Conservation (phyloP, 805 yeast genomes). For the Candida sakaeoensis region DNA sequence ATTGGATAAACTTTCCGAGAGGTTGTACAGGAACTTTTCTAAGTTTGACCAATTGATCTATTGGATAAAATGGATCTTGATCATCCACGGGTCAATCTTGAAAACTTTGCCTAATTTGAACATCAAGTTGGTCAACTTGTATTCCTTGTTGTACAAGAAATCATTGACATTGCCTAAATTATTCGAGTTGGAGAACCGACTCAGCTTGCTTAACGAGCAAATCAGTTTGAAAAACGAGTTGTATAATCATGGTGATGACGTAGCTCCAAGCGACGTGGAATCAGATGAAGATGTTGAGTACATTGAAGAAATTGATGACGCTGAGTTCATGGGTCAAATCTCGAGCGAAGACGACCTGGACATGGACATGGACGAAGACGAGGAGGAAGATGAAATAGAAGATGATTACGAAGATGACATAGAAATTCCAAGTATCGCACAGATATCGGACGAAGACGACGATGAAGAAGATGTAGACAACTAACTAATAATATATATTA, state of each 20-base stretch:
- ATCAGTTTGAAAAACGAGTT: slow-evolving; percentile 40
- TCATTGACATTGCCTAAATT: slow-evolving; percentile 47
- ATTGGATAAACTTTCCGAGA: slow-evolving; percentile 50
- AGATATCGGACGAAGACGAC: slow-evolving; percentile 13
- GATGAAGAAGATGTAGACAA: slow-evolving; percentile 20
- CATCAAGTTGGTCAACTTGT: slow-evolving; percentile 41
- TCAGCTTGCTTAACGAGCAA: slow-evolving; percentile 45
- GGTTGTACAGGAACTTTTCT: slow-evolving; percentile 47
- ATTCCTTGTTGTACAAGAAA: slow-evolving; percentile 45
- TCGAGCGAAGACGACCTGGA: slow-evolving; percentile 4
- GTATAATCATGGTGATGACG: slow-evolving; percentile 19
- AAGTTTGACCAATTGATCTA: slow-evolving; percentile 48
- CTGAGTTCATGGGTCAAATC: slow-evolving; percentile 18
- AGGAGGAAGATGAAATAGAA: slow-evolving; percentile 10
- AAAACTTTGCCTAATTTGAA: slow-evolving; percentile 44
- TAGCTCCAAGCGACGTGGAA: slow-evolving; percentile 24
- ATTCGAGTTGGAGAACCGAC: slow-evolving; percentile 48
- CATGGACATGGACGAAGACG: slow-evolving; percentile 9
- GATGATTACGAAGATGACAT: slow-evolving; percentile 9
- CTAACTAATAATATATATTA: background rate
- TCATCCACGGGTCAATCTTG: slow-evolving; percentile 51
- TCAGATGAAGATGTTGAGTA: slow-evolving; percentile 58
- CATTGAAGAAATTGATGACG: slow-evolving; percentile 63
- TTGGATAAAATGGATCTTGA: slow-evolving; percentile 56
- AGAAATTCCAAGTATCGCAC: slow-evolving; percentile 11